Base-by-base conservation (phyloP, 805 yeast species). In the Alloascoidea africana region DNA sequence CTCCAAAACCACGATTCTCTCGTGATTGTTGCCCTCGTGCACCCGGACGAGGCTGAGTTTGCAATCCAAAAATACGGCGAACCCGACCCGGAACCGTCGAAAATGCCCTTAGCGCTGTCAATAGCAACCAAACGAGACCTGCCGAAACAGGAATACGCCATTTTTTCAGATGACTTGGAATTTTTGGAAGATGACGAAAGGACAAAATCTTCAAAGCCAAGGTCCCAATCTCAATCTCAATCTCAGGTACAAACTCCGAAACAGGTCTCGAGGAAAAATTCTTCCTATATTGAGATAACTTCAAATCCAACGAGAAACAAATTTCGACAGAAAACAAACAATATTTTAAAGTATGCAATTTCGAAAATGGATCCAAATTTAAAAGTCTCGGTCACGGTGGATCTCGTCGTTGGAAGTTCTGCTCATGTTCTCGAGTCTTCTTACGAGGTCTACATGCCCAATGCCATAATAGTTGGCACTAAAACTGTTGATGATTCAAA, bases 291-390 rank as follows among this genome's bases (percentile, higher is more conserved):
- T n/a, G n/a, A n/a, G n/a, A 23, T 23, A 23, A 23, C 8, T n/a
- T 23, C 30, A 23, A 23, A n/a, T 23, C 30, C 30, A 8, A 23
- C 30, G 30, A 8, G 30, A 8, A 8, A n/a, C n/a, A 8, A 8
- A 23, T 23, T 23, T 8, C 30, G 30, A 8, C n/a, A 8, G n/a
- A 23, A 23, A 23, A n/a, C 30, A 23, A n/a, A 23, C 13, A 23
- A 23, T 23, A 23, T 23, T 23, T 23, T 23, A 23, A 23, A 23
- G 8, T 23, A 23, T 23, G 8, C 13, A 8, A 8, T 8, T 23
- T 23, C 30, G n/a, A n/a, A 23, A 23, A 8, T 23, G 30, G n/a
- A 23, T n/a, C 30, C 30, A 23, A 23, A 23, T 23, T 23, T 23
- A 23, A 23, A 23, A n/a, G 30, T 23, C n/a, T 23, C 30, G 13